phyloP scores from a whole-genome alignment of 169 alveolate genomes.

The Pseudocohnilembus persalinus region DNA sequence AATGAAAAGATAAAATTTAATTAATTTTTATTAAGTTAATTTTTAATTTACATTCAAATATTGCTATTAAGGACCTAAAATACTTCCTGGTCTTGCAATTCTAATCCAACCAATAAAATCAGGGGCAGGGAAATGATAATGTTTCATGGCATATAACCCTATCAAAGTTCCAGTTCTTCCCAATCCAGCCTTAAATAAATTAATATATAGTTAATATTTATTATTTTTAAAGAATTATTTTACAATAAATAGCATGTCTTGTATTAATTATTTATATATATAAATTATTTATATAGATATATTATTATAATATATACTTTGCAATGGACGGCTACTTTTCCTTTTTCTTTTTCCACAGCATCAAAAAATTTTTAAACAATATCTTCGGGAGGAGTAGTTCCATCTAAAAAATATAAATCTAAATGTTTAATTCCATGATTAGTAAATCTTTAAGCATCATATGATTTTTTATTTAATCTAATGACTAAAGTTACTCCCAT shows the following conservation, averaged over 20 bases:
- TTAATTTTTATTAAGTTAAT: conserved; percentile 23
- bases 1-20: conserved; percentile 40
- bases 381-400: conserved; percentile 90
- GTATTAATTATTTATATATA: not conserved
- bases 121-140: conserved; percentile 90
- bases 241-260: not conserved
- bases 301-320: too few relatives aligned
- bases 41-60: conserved; percentile 48
- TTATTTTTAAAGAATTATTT: not conserved
- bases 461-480: conserved; percentile 89
- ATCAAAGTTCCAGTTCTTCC: conserved; percentile 96
- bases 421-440: conserved; percentile 67
- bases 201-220: too few relatives aligned
- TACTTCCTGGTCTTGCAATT: conserved; percentile 94
- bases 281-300: too few relatives aligned
- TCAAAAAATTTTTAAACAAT: conserved; percentile 86
- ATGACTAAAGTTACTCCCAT: conserved; percentile 86
- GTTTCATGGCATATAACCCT: conserved; percentile 91
- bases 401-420: conserved; percentile 71
- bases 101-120: conserved; percentile 94
- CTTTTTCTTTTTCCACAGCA: conserved; percentile 89
- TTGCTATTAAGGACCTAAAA: conserved; percentile 94
- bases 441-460: conserved; percentile 76
- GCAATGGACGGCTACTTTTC: conserved; percentile 96
- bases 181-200: conserved; percentile 86